Conservation (phyloP, 177 flowering plant genomes). For the Vitis hybrid region DNA sequence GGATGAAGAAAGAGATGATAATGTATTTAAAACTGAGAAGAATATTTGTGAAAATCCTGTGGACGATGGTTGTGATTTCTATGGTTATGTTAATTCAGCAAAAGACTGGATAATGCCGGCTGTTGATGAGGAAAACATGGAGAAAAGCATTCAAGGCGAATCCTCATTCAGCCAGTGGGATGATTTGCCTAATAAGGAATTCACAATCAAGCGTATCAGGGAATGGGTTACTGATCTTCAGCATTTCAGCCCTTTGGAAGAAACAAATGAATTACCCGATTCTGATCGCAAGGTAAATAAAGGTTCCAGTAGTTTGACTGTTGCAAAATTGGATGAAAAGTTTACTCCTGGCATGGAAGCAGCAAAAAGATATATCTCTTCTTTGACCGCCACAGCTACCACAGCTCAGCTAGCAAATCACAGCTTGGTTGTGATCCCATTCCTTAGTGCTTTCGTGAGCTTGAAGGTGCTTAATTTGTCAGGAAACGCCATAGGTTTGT, state of each 20-base stretch:
- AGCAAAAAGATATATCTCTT: constrained; percentile 73
- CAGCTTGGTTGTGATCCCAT: constrained; percentile 82
- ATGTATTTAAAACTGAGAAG: constrained; percentile 22
- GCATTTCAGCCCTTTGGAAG: constrained; percentile 50
- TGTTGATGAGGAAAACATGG: constrained; percentile 30
- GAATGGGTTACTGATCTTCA: constrained; percentile 85
- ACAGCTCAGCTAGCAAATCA: constrained; percentile 84
- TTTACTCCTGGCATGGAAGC: constrained; percentile 65
- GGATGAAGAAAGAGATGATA: constrained; percentile 31
- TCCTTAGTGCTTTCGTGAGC: constrained; percentile 75
- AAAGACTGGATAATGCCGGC: constrained; percentile 61
- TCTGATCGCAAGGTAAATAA: constrained; percentile 29
- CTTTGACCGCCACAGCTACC: constrained; percentile 62
- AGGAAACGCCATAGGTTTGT: constrained; percentile 86
- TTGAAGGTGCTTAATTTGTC: constrained; percentile 82
- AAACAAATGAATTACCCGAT: constrained; percentile 32
- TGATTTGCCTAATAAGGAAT: constrained; percentile 49
- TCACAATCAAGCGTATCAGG: constrained; percentile 70
- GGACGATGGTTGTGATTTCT: constrained; percentile 46
- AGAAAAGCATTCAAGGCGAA: constrained; percentile 31
- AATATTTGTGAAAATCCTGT: constrained; percentile 23
- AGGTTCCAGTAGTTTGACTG: constrained; percentile 23
- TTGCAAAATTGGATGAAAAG: constrained; percentile 45
- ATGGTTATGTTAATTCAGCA: constrained; percentile 41
- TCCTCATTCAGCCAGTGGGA: constrained; percentile 34